phyloP scores from a whole-genome alignment of 495 filamentous ascomycete species.

The Niebla homalea region DNA sequence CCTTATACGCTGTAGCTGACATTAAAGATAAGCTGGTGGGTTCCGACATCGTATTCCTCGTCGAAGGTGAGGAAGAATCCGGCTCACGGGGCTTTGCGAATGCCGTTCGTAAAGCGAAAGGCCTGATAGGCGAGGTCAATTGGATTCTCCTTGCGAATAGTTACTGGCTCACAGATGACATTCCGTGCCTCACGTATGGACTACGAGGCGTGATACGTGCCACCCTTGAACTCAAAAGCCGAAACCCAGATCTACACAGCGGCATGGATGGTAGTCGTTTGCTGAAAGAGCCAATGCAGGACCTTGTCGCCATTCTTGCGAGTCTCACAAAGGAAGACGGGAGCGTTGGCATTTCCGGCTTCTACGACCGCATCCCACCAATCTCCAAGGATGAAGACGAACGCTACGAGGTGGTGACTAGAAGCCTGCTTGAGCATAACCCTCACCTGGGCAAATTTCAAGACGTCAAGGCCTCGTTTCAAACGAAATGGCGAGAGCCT shows the following conservation, averaged over 20 bases:
- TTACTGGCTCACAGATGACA: conserved; percentile 94
- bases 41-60: conserved; percentile 81
- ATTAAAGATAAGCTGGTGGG: conserved; percentile 62
- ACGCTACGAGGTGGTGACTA: conserved; percentile 72
- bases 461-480: conserved; percentile 60
- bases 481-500: conserved; percentile 92
- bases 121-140: conserved; percentile 77
- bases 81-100: conserved; percentile 81
- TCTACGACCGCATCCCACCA: conserved; percentile 70
- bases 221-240: conserved; percentile 71
- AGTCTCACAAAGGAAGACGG: conserved; percentile 56
- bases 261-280: conserved; percentile 86
- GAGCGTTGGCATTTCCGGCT: conserved; percentile 52
- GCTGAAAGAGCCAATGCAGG: conserved; percentile 80
- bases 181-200: conserved; percentile 90
- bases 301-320: conserved; percentile 67
- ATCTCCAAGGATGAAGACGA: conserved; percentile 63
- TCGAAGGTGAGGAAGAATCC: conserved; percentile 94
- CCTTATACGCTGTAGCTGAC: conserved; percentile 83
- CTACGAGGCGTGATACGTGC: conserved; percentile 90
- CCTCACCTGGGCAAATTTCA: conserved; percentile 53
- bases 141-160: conserved; percentile 92
- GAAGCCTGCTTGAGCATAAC: conserved; percentile 56
- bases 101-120: conserved; percentile 61
- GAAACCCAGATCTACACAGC: conserved; percentile 81